phyloP scores from a whole-genome alignment of 306 rosid genomes.

The Trifolium pratense region DNA sequence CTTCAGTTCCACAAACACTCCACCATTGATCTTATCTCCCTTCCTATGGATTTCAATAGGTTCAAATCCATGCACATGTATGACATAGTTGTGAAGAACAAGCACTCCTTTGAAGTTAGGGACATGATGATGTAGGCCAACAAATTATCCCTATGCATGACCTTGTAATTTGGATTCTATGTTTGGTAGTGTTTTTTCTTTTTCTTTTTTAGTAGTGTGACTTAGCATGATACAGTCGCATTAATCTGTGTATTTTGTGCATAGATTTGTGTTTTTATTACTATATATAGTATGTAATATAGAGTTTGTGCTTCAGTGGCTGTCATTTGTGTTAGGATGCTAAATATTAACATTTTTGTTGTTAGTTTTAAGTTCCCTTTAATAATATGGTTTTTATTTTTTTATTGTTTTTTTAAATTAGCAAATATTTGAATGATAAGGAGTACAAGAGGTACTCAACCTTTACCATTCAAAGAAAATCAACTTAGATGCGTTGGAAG shows the following conservation, averaged over 20 bases:
- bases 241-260: constrained; percentile 19
- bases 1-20: constrained; percentile 86
- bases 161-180: not conserved
- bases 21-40: constrained; percentile 85
- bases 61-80: constrained; percentile 95
- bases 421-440: too few relatives aligned
- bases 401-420: too few relatives aligned
- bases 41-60: constrained; percentile 77
- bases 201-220: not conserved
- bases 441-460: too few relatives aligned
- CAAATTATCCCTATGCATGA: not conserved
- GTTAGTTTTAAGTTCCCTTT: too few relatives aligned
- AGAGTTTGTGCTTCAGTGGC: not conserved
- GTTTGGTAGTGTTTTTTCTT: constrained; percentile 2
- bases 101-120: constrained; percentile 72
- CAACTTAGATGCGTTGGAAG: too few relatives aligned
- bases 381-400: too few relatives aligned
- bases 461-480: too few relatives aligned
- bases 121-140: constrained; percentile 53
- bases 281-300: not conserved
- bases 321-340: too few relatives aligned
- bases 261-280: constrained; percentile 7
- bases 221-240: constrained; percentile 5
- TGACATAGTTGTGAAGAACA: constrained; percentile 93
- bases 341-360: too few relatives aligned